Percentiles rank a stretch among this genome's conserved stretches.
These are phyloP conservation scores for Teunomyces funiuensis DNA, from an alignment of 805 yeast species.

Conservation along the genomic window DNA sequence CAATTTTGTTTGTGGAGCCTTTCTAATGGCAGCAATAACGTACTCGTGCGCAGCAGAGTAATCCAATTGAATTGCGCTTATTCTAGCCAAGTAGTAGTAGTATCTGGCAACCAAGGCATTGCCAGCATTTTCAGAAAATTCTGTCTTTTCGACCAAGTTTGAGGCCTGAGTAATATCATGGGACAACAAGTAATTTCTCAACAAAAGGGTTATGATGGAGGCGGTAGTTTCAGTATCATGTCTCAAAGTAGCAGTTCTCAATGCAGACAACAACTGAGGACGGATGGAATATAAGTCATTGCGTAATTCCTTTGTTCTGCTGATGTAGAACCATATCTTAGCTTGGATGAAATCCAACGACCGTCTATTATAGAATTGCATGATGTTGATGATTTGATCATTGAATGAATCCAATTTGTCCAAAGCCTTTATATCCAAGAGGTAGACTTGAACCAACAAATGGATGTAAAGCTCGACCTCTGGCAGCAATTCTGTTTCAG, in stretches of 20 bases:
- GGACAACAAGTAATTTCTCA: constrained; percentile 73
- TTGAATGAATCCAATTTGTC: constrained; percentile 54
- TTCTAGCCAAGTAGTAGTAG: constrained; percentile 86
- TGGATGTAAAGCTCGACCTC: constrained; percentile 81
- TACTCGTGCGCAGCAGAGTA: constrained; percentile 88
- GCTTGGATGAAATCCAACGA: constrained; percentile 84
- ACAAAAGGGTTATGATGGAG: constrained; percentile 75
- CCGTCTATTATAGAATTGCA: constrained; percentile 71
- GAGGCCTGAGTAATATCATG: constrained; percentile 88
- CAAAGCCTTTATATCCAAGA: constrained; percentile 61
- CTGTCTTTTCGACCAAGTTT: constrained; percentile 83
- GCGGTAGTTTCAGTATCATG: constrained; percentile 94
- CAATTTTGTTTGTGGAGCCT: constrained; percentile 86
- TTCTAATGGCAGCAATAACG: constrained; percentile 91
- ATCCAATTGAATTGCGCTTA: constrained; percentile 88
- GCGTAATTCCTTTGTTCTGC: constrained; percentile 70
- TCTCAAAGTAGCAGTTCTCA: constrained; percentile 86
- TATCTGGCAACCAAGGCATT: constrained; percentile 90
- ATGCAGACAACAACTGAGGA: constrained; percentile 65
- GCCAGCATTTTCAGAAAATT: constrained; percentile 81
- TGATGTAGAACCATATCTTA: constrained; percentile 89
- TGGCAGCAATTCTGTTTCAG: constrained; percentile 52
- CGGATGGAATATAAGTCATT: constrained; percentile 57
- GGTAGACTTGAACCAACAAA: constrained; percentile 71
- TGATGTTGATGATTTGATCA: constrained; percentile 47